These are phyloP conservation scores for Pseudocercospora eumusae DNA, from an alignment of 2,329 filamentous ascomycete species.

Conservation along the genomic window DNA sequence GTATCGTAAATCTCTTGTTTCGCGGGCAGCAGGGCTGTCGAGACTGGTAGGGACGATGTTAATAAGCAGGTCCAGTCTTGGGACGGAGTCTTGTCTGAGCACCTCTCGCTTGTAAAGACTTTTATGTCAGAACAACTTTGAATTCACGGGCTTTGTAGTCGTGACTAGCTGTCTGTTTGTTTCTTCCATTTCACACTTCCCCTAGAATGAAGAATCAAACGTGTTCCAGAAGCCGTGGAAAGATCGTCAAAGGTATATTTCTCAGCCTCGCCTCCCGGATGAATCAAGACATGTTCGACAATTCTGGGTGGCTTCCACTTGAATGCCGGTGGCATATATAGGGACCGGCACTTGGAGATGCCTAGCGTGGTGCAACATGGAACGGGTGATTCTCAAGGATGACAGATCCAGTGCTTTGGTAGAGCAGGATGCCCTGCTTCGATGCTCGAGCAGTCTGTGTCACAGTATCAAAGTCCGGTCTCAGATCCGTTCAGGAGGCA, in stretches of 20 bases:
- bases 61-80: too few relatives aligned
- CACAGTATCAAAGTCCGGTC: background rate
- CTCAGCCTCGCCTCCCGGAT: too few relatives aligned
- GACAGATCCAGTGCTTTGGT: background rate
- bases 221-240: too few relatives aligned
- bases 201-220: too few relatives aligned
- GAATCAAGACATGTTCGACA: background rate
- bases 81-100: too few relatives aligned
- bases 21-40: too few relatives aligned
- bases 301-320: background rate
- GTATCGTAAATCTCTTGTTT: too few relatives aligned
- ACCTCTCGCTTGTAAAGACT: background rate
- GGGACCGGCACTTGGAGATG: background rate
- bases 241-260: too few relatives aligned
- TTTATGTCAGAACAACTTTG: background rate
- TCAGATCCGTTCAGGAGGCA: background rate
- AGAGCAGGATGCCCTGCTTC: background rate
- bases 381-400: background rate
- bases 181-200: background rate
- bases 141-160: too few relatives aligned
- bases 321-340: background rate
- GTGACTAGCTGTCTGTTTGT: too few relatives aligned
- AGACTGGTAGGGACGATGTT: too few relatives aligned
- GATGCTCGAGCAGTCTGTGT: background rate
- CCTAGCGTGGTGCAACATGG: background rate